phyloP scores from a whole-genome alignment of 176 grass and related monocot genomes.

The Oryza rufipogon region DNA sequence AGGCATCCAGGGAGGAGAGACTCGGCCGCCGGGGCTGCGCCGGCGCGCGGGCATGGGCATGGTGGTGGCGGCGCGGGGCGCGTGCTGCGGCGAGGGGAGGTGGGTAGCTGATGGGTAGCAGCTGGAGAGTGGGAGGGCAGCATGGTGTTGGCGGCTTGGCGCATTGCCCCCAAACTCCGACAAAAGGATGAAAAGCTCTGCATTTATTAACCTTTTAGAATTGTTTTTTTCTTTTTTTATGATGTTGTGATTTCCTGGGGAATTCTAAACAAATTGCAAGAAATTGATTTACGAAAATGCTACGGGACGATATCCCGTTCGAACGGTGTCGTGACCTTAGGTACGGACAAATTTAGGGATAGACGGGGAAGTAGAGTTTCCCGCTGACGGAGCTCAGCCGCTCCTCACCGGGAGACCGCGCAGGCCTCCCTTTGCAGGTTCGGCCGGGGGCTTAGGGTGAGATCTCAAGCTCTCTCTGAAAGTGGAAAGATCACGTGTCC shows the following conservation, averaged over 20 bases:
- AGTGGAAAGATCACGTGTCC: too few species aligned
- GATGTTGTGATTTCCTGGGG: neutral
- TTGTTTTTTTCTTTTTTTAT: neutral
- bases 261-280: neutral
- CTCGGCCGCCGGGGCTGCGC: neutral
- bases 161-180: neutral
- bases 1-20: slow-evolving; percentile 40
- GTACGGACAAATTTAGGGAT: too few species aligned
- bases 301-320: too few species aligned
- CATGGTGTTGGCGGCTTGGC: neutral
- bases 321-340: too few species aligned
- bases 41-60: slow-evolving; percentile 35
- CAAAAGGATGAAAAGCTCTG: neutral
- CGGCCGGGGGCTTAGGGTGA: too few species aligned
- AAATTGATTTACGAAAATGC: too few species aligned
- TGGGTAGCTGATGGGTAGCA: slow-evolving; percentile 16
- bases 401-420: too few species aligned
- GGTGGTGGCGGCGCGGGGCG: neutral
- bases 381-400: too few species aligned
- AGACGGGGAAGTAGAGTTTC: too few species aligned
- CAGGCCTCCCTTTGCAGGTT: too few species aligned
- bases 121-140: slow-evolving; percentile 40
- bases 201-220: neutral
- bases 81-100: slow-evolving; percentile 14
- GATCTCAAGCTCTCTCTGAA: too few species aligned